phyloP scores from a whole-genome alignment of 164 flowering plant species.

The Stephania cephalantha region DNA sequence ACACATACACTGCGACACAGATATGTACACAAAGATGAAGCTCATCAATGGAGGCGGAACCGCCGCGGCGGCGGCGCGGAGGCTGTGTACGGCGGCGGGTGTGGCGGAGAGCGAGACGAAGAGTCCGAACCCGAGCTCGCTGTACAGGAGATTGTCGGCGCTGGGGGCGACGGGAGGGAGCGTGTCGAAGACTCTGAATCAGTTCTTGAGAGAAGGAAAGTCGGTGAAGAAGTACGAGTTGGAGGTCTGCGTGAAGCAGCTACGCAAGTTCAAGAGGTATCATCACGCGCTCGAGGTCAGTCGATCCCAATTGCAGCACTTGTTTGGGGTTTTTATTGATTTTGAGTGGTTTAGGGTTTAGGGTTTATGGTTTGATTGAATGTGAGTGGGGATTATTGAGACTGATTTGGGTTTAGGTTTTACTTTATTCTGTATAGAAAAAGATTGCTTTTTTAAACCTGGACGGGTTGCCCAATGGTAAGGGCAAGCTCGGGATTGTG shows the following conservation, averaged over 20 bases:
- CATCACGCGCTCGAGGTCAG: constrained; percentile 58
- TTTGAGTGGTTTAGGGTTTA: neutral
- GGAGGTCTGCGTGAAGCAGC: constrained; percentile 32
- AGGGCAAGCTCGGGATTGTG: too few species aligned
- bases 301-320: neutral
- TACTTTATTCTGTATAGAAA: too few species aligned
- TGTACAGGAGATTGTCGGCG: constrained; percentile 13
- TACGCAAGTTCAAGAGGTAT: constrained; percentile 40
- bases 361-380: too few species aligned
- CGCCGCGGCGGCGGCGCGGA: constrained; percentile 7
- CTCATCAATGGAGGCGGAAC: neutral
- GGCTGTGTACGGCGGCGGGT: constrained; percentile 17
- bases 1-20: too few species aligned
- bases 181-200: constrained; percentile 3
- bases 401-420: too few species aligned
- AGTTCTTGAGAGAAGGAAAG: constrained; percentile 3
- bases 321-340: neutral
- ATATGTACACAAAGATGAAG: neutral
- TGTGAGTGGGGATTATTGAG: too few species aligned
- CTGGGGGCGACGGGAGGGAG: constrained; percentile 10
- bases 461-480: too few species aligned
- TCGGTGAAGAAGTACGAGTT: constrained; percentile 31
- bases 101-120: neutral
- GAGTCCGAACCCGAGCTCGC: neutral
- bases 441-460: too few species aligned